Percentiles rank a stretch among this genome's conserved stretches.
phyloP scores from a whole-genome alignment of 2,329 filamentous ascomycete genomes.

The Monilinia fructicola region DNA sequence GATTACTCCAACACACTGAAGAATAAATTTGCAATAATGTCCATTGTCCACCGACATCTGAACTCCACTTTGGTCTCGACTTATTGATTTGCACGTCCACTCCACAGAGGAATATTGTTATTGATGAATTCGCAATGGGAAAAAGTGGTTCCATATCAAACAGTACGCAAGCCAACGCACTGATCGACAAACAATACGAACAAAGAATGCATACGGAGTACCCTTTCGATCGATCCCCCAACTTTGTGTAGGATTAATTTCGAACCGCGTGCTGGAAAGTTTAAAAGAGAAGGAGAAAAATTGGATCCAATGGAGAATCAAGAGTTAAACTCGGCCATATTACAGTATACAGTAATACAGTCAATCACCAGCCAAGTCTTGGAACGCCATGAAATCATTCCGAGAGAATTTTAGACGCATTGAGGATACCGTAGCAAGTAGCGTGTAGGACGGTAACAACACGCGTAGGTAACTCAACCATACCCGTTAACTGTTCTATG shows the following conservation, averaged over 20 bases:
- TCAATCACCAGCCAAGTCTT: too few relatives aligned
- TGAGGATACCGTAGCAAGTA: too few relatives aligned
- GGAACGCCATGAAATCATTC: too few relatives aligned
- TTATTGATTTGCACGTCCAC: neutral
- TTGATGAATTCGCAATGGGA: neutral
- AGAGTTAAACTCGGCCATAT: too few relatives aligned
- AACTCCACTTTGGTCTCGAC: constrained; percentile 5
- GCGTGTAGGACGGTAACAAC: too few relatives aligned
- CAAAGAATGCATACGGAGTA: neutral
- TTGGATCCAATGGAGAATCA: too few relatives aligned
- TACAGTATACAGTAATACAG: too few relatives aligned
- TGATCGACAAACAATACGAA: constrained; percentile 19
- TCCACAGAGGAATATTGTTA: too few relatives aligned
- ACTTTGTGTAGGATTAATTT: neutral
- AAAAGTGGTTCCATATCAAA: constrained; percentile 3
- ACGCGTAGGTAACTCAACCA: too few relatives aligned
- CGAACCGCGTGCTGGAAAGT: too few relatives aligned
- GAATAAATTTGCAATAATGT: neutral
- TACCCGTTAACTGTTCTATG: too few relatives aligned
- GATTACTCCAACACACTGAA: neutral
- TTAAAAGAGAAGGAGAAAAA: neutral
- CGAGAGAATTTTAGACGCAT: too few relatives aligned
- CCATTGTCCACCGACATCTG: neutral
- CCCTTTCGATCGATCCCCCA: neutral
- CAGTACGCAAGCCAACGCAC: constrained; percentile 1